Percentiles rank a stretch among this genome's conserved stretches.
Evolutionary conservation across 192 early-diverging fungal genomes (phyloP).

Genomic region (Linnemannia exigua): DNA sequence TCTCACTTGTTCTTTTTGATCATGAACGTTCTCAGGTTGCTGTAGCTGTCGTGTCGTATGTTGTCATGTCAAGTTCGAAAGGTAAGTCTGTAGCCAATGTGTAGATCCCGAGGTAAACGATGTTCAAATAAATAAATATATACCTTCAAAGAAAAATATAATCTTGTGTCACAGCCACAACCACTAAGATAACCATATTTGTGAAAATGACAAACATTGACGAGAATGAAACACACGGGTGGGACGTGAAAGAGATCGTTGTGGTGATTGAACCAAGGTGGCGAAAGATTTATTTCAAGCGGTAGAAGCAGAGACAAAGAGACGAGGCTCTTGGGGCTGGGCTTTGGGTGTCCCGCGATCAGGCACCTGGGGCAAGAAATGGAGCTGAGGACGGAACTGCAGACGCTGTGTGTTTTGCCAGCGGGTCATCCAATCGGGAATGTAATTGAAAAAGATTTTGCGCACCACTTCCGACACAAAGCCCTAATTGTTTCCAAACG

Average conservation of each 20-base stretch:
- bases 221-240: neutral
- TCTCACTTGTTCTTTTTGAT: neutral
- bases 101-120: no score
- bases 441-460: slow-evolving; percentile 52
- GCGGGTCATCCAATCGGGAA: slow-evolving; percentile 44
- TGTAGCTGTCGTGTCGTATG: neutral
- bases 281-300: neutral
- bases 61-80: neutral
- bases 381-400: slow-evolving; percentile 44
- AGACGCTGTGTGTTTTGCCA: slow-evolving; percentile 37
- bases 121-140: no score
- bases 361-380: slow-evolving; percentile 45
- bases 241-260: neutral
- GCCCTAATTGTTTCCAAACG: slow-evolving; percentile 12
- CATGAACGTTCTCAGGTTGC: neutral
- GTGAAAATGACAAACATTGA: neutral
- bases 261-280: neutral
- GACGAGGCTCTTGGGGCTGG: slow-evolving; percentile 30
- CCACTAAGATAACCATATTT: neutral
- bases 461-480: slow-evolving; percentile 31
- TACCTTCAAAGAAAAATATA: no score
- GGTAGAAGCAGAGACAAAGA: slow-evolving; percentile 23
- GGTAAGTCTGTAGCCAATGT: neutral
- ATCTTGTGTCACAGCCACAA: neutral
- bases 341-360: slow-evolving; percentile 43